Conservation (phyloP, 495 filamentous ascomycete genomes). For the Rhypophila decipiens region DNA sequence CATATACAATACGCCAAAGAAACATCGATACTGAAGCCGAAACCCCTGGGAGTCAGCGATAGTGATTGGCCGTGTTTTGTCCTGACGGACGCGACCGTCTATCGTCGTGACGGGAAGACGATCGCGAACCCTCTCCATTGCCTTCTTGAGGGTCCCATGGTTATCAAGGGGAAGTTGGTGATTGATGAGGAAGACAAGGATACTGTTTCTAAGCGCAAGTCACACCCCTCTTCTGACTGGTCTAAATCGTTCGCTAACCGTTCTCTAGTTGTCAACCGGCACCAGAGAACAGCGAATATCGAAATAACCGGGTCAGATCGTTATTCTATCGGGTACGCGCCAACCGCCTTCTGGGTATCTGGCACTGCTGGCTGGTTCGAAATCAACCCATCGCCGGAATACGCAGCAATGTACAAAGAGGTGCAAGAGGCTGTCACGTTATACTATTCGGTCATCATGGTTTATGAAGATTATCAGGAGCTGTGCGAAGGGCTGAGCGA, state of each 20-base stretch:
- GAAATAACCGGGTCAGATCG: slow-evolving; percentile 55
- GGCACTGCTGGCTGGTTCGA: slow-evolving; percentile 76
- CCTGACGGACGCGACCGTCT: slow-evolving; percentile 40
- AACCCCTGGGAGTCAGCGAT: slow-evolving; percentile 4
- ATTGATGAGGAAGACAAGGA: slow-evolving; percentile 25
- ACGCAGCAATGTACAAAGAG: slow-evolving; percentile 53
- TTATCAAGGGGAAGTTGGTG: slow-evolving; percentile 38
- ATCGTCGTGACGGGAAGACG: slow-evolving; percentile 29
- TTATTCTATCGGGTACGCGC: slow-evolving; percentile 65
- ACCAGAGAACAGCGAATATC: slow-evolving; percentile 46
- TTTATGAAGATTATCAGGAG: slow-evolving; percentile 25
- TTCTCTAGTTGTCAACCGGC: slow-evolving; percentile 40
- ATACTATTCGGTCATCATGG: slow-evolving; percentile 54
- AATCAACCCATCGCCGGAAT: slow-evolving; percentile 56
- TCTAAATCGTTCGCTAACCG: slow-evolving; percentile 7
- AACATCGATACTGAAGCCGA: slow-evolving; percentile 25
- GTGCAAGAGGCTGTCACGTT: slow-evolving; percentile 66
- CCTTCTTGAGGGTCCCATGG: slow-evolving; percentile 33
- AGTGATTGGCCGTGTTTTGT: slow-evolving; percentile 37
- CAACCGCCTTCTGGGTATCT: slow-evolving; percentile 66
- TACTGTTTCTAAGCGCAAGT: slow-evolving; percentile 2
- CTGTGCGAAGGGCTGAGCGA: slow-evolving; percentile 26
- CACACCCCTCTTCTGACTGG: not conserved
- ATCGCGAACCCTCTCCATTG: slow-evolving; percentile 38
- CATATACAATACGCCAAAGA: slow-evolving; percentile 28